Conservation (phyloP, 306 rosid species). For the Dryas octopetala region DNA sequence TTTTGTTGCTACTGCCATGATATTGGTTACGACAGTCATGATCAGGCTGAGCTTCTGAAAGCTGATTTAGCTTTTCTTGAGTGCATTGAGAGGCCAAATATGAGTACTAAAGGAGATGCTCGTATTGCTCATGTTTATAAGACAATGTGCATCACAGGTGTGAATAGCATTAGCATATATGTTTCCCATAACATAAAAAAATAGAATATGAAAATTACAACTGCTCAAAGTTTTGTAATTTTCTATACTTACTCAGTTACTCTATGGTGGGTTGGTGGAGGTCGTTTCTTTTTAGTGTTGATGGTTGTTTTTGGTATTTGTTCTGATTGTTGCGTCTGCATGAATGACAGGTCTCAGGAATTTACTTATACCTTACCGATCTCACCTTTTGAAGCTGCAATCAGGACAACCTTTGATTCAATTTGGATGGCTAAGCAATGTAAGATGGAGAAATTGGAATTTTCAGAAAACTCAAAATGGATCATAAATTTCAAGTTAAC, state of each 20-base stretch:
- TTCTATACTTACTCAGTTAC: not conserved
- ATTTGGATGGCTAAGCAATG: slow-evolving; percentile 82
- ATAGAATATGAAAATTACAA: not conserved
- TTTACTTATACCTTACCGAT: slow-evolving; percentile 76
- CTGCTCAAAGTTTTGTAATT: not conserved
- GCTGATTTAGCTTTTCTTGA: slow-evolving; percentile 91
- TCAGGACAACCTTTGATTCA: slow-evolving; percentile 51
- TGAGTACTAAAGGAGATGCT: slow-evolving; percentile 75
- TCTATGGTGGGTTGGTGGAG: not conserved
- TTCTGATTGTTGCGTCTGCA: slow-evolving; percentile 16
- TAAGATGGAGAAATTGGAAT: slow-evolving; percentile 59
- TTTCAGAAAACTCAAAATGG: slow-evolving; percentile 31
- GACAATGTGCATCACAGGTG: slow-evolving; percentile 88
- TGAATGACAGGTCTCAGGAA: slow-evolving; percentile 71
- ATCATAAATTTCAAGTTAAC: slow-evolving; percentile 7
- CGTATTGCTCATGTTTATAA: slow-evolving; percentile 57
- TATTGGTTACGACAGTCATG: slow-evolving; percentile 90
- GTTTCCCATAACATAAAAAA: not conserved
- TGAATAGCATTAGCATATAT: slow-evolving; percentile 10
- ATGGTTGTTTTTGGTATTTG: slow-evolving; percentile 1
- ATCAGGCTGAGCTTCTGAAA: slow-evolving; percentile 67
- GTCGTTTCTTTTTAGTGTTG: not conserved
- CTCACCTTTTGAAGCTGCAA: slow-evolving; percentile 51
- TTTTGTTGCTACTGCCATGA: slow-evolving; percentile 98
- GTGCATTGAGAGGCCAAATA: slow-evolving; percentile 78